Conservation (phyloP, 371 early-diverging fungal genomes). For the Parasitella parasitica region DNA sequence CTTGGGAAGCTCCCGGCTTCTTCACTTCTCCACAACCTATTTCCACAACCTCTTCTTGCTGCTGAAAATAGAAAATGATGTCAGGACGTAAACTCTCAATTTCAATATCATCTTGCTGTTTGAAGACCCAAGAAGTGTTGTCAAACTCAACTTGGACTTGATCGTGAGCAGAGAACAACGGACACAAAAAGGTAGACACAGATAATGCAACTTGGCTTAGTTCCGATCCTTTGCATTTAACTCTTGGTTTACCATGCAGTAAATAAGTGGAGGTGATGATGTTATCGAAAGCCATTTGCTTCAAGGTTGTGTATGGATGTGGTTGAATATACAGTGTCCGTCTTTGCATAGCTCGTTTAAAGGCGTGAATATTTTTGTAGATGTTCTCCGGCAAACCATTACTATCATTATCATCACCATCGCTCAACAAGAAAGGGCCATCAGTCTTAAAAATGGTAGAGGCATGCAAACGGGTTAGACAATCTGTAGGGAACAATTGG, state of each 20-base stretch:
- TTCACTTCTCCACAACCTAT: conserved; percentile 22
- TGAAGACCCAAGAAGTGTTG: conserved; percentile 19
- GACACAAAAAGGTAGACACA: too few species aligned
- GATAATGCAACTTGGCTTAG: conserved; percentile 1
- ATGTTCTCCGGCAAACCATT: too few species aligned
- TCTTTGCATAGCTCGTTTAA: conserved; percentile 7
- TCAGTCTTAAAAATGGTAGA: too few species aligned
- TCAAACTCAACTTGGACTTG: conserved; percentile 22
- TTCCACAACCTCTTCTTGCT: conserved; percentile 4
- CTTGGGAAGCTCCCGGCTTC: conserved; percentile 8
- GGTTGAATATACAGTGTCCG: conserved; percentile 12
- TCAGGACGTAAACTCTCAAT: conserved; percentile 10
- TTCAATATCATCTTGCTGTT: conserved; percentile 7
- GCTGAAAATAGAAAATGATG: conserved; percentile 13
- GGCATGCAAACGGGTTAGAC: too few species aligned
- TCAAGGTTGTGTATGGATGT: conserved; percentile 4
- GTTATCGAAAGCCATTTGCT: conserved; percentile 14
- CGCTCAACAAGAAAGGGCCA: too few species aligned
- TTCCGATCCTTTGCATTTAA: conserved; percentile 15
- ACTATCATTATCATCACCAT: too few species aligned
- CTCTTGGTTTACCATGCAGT: conserved; percentile 15
- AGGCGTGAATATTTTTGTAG: too few species aligned
- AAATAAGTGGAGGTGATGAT: conserved; percentile 13
- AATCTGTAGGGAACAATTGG: too few species aligned
- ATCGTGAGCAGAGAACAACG: conserved; percentile 21